A percentile compares a stretch with the other conserved stretches of the same genome.
These are phyloP conservation scores for Trichoderma sp. DNA, from an alignment of 2,329 filamentous ascomycete genomes.

Conservation along the genomic window DNA sequence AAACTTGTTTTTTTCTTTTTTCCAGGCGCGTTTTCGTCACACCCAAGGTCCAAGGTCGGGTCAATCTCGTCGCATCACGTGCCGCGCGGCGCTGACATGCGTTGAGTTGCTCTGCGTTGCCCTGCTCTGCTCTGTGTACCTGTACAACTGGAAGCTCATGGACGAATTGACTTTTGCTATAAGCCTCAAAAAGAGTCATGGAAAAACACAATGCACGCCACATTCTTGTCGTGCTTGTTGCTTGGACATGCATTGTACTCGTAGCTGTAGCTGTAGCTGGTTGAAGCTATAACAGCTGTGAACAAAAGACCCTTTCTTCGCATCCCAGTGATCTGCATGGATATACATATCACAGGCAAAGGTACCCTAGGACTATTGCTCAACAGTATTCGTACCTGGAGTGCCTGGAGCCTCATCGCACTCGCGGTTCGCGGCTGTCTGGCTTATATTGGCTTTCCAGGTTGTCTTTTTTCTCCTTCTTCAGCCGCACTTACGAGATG, in stretches of 20 bases:
- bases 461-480: not conserved
- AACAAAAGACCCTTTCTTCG: not conserved
- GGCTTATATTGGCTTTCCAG: not conserved
- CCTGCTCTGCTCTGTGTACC: not conserved
- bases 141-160: not conserved
- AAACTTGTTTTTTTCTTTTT: not conserved
- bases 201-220: not conserved
- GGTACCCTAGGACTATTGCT: not conserved
- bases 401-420: not conserved
- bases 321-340: not conserved
- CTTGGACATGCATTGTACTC: not conserved
- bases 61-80: conserved; percentile 1
- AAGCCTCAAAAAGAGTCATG: not conserved
- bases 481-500: conserved; percentile 16
- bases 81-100: not conserved
- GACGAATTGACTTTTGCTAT: not conserved
- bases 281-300: not conserved
- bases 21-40: conserved; percentile 14
- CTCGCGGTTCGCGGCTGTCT: not conserved
- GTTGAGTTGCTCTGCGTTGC: not conserved
- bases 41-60: not conserved
- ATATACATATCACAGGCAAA: not conserved
- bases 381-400: not conserved
- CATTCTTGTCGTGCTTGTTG: not conserved
- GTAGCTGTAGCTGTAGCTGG: not conserved